Percentiles rank a stretch among this genome's conserved stretches.
These are phyloP conservation scores for Eucalyptus coolabah DNA, from an alignment of 345 rosid genomes.

Conservation along the genomic window DNA sequence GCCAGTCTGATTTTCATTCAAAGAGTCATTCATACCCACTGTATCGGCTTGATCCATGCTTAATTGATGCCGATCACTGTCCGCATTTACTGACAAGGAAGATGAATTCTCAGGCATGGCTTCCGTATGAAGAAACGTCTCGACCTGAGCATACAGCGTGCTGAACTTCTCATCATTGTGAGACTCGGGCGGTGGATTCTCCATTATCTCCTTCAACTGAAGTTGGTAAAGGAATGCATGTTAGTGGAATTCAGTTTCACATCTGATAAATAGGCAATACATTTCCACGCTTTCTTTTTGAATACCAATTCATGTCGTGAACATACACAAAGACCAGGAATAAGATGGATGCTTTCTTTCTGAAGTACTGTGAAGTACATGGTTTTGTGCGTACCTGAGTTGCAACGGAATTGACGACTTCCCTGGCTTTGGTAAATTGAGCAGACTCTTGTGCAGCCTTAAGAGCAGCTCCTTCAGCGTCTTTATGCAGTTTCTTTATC, in stretches of 20 bases:
- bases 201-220: slow-evolving; percentile 53
- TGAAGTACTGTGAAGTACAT: not conserved
- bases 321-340: not conserved
- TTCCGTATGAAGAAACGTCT: slow-evolving; percentile 21
- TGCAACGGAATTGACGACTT: slow-evolving; percentile 38
- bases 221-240: not conserved
- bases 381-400: slow-evolving; percentile 33
- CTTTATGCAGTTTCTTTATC: slow-evolving; percentile 33
- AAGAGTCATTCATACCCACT: slow-evolving; percentile 1
- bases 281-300: not conserved
- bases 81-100: slow-evolving; percentile 11
- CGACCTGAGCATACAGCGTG: slow-evolving; percentile 41
- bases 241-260: not conserved
- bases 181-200: slow-evolving; percentile 48
- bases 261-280: not conserved
- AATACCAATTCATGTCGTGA: not conserved
- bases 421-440: slow-evolving; percentile 40
- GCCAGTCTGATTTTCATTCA: not conserved
- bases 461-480: slow-evolving; percentile 35
- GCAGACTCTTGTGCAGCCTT: slow-evolving; percentile 42
- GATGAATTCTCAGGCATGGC: slow-evolving; percentile 9
- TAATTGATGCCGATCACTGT: slow-evolving; percentile 2
- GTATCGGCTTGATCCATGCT: not conserved
- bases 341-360: not conserved
- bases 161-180: slow-evolving; percentile 39